Evolutionary conservation across 2,329 filamentous ascomycete genomes (phyloP).

Genomic region (Pseudopithomyces maydicus): DNA sequence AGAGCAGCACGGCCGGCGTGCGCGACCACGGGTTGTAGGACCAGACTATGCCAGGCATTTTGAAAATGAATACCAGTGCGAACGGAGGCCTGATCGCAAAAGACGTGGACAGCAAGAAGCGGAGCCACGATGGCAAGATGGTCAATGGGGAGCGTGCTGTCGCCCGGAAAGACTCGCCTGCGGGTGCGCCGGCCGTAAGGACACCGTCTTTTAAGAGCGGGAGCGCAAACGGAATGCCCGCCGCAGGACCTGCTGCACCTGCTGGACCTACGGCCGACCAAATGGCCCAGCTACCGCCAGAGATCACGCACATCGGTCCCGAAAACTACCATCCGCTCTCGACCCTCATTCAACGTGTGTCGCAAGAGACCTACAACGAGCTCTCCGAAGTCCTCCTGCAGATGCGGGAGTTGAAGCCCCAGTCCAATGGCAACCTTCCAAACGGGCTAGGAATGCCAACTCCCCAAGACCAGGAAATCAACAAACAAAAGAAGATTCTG

Average conservation of each 20-base stretch:
- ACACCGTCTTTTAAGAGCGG: constrained; percentile 12
- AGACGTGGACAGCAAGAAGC: constrained; percentile 38
- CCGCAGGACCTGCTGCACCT: constrained; percentile 12
- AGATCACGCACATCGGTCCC: constrained; percentile 71
- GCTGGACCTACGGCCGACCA: constrained; percentile 19
- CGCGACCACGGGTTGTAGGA: constrained; percentile 35
- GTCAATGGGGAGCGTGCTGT: constrained; percentile 34
- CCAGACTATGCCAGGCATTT: constrained; percentile 54
- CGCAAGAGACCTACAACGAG: constrained; percentile 82
- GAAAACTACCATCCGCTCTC: constrained; percentile 75
- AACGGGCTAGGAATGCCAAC: constrained; percentile 45
- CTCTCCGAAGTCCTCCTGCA: constrained; percentile 72
- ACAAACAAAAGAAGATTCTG: constrained; percentile 68
- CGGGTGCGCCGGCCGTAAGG: constrained; percentile 15
- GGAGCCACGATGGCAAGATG: constrained; percentile 33
- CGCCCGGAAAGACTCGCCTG: constrained; percentile 18
- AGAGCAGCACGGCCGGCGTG: constrained; percentile 34
- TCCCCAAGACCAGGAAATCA: constrained; percentile 32
- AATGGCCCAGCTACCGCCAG: constrained; percentile 51
- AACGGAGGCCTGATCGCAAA: constrained; percentile 37
- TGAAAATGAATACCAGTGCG: constrained; percentile 54
- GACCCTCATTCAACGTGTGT: constrained; percentile 74
- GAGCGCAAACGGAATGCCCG: constrained; percentile 22
- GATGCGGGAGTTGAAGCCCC: constrained; percentile 70
- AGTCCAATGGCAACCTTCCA: constrained; percentile 50